phyloP scores from a whole-genome alignment of 1,139 yeast species.

The Yarrowia galli region DNA sequence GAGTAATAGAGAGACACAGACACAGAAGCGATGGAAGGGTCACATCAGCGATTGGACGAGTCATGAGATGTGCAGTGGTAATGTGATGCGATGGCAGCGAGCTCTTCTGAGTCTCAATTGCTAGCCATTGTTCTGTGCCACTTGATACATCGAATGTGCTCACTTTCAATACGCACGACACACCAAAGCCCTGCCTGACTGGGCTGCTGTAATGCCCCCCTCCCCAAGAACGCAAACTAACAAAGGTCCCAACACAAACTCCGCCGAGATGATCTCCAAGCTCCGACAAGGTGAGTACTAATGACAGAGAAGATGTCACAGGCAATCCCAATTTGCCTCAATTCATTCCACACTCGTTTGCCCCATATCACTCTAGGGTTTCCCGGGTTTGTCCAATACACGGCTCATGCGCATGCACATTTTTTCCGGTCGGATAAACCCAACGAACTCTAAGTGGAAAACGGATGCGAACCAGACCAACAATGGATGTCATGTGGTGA shows the following conservation, averaged over 20 bases:
- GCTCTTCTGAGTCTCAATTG: too few species aligned
- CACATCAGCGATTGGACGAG: background rate
- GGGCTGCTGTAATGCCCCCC: too few species aligned
- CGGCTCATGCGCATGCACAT: constrained; percentile 38
- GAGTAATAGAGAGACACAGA: constrained; percentile 40
- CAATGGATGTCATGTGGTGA: too few species aligned
- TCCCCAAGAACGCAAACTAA: constrained; percentile 1
- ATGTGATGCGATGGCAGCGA: too few species aligned
- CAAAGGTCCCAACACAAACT: constrained; percentile 86
- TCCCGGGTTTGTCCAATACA: constrained; percentile 36
- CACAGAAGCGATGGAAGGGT: too few species aligned
- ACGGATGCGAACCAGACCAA: too few species aligned
- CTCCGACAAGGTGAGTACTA: constrained; percentile 67
- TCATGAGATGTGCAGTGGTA: too few species aligned
- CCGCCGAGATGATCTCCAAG: constrained; percentile 80
- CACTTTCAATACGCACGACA: too few species aligned
- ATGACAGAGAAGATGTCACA: too few species aligned
- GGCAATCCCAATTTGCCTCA: background rate
- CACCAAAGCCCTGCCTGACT: too few species aligned
- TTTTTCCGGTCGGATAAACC: constrained; percentile 38
- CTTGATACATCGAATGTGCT: constrained; percentile 15
- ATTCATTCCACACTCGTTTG: background rate
- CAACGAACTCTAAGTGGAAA: constrained; percentile 28
- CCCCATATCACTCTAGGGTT: background rate
- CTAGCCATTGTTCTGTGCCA: constrained; percentile 1